Evolutionary conservation across 768 basidiomycete species (phyloP), one percentile per base, ranked within the genome.

Genomic region (Calocybe gangraenosa): DNA sequence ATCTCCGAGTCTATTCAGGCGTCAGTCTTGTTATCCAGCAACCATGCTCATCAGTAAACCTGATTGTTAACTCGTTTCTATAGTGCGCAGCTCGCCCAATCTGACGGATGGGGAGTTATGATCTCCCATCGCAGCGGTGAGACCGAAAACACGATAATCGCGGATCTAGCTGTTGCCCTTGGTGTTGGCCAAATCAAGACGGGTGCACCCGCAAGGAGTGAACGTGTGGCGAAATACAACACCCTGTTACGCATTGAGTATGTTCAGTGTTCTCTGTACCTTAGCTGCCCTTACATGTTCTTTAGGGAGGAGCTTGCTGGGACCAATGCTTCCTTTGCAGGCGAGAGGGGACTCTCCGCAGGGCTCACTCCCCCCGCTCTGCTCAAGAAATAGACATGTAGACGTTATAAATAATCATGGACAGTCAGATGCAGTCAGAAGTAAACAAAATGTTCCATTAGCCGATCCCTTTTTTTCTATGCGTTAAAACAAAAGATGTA

Each of bases 1-100:
- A 92, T 99, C 69, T 92, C 91, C 37, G 95, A 99, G 72, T 95
- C 95, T 19, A 96, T 99, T 71, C 92, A 96, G 67, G 95, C 95
- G 92, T 95, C 58, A 48, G 91, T 81, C n/a, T n/a, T n/a, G n/a
- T n/a, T n/a, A n/a, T n/a, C n/a, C n/a, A n/a, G n/a, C n/a, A 19
- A 13, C 32, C 25, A 5, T 28, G 25, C 25, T 28, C 11, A 28
- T 37, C 39, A n/a, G 14, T 35, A 28, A 17, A 20, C 31, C 42
- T 5, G 39, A 9, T 37, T 20, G 49, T 21, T 40, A 39, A 18
- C 14, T 25, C 1, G 17, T 37, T 9, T 40, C 20, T 21, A 23
- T 51, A 95, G 92, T 63, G 92, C 94, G 49, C 93, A 97, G 68
- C 90, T 99, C 58, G 66, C 94, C 39, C 92, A 96, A 67, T 91